Percentiles rank a stretch among this genome's conserved stretches.
phyloP scores from a whole-genome alignment of 2,329 filamentous ascomycete species.

The Aspergillus fumigatus region DNA sequence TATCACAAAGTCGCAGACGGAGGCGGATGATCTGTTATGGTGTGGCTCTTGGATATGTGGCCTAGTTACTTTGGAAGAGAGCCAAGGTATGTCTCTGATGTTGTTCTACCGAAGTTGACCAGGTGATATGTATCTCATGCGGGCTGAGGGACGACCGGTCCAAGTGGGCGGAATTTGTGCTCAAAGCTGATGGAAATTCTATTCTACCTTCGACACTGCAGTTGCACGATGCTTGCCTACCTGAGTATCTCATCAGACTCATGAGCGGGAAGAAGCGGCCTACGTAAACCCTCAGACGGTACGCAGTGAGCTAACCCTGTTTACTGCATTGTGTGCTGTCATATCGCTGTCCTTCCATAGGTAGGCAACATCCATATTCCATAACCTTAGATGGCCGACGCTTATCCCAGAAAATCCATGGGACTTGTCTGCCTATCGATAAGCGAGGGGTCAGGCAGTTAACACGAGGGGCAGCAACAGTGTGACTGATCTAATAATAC shows the following conservation, averaged over 20 bases:
- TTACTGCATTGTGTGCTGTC: neutral
- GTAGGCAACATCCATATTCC: neutral
- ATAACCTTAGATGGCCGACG: neutral
- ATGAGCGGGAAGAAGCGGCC: neutral
- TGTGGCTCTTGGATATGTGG: neutral
- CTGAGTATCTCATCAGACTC: neutral
- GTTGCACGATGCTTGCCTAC: neutral
- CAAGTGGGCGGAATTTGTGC: neutral
- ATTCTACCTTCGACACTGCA: neutral
- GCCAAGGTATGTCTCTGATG: neutral
- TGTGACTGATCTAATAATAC: neutral
- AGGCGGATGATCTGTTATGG: conserved; percentile 11
- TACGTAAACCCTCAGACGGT: neutral
- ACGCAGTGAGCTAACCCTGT: neutral
- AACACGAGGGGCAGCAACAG: conserved; percentile 8
- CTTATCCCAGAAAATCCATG: conserved; percentile 1
- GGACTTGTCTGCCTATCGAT: conserved; percentile 7
- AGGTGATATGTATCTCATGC: conserved; percentile 18
- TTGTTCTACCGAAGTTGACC: conserved; percentile 2
- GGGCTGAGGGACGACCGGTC: conserved; percentile 1
- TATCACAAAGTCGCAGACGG: conserved; percentile 8
- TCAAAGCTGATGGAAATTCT: neutral
- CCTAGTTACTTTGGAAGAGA: neutral
- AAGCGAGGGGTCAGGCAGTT: conserved; percentile 3
- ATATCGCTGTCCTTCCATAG: neutral